Evolutionary conservation across 1,139 yeast species (phyloP).

Genomic region (Geotrichum cucujoidarum): DNA sequence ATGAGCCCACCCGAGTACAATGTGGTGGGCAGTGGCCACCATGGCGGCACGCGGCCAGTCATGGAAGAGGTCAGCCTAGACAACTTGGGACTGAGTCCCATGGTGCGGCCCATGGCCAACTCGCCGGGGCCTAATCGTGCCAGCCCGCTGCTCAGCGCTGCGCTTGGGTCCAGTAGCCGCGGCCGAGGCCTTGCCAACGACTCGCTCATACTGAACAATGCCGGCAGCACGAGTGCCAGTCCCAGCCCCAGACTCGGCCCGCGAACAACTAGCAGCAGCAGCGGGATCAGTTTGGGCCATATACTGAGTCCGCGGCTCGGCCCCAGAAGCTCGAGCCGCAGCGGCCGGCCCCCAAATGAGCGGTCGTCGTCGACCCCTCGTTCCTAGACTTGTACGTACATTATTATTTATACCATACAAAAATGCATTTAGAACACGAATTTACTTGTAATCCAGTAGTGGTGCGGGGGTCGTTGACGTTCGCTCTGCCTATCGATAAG

Average conservation of each 20-base stretch:
- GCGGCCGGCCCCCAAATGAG: too few relatives aligned
- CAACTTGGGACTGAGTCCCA: neutral
- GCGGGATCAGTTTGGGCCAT: neutral
- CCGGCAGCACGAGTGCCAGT: neutral
- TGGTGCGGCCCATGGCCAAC: neutral
- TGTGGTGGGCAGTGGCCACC: constrained; percentile 20
- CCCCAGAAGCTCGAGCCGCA: neutral
- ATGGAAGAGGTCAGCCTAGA: constrained; percentile 24
- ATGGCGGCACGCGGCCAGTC: constrained; percentile 30
- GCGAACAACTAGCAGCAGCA: neutral
- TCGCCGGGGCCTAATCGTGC: neutral
- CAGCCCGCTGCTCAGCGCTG: neutral
- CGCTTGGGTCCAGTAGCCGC: neutral
- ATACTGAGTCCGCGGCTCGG: neutral
- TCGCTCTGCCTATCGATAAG: too few relatives aligned
- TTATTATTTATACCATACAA: too few relatives aligned
- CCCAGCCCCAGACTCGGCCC: neutral
- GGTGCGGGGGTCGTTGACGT: too few relatives aligned
- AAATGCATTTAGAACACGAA: too few relatives aligned
- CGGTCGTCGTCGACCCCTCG: too few relatives aligned
- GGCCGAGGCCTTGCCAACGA: neutral
- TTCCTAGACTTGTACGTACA: too few relatives aligned
- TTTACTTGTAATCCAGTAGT: too few relatives aligned
- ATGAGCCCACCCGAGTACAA: constrained; percentile 81
- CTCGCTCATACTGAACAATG: neutral